Evolutionary conservation across 78 protist species (phyloP).

Genomic region (Speleostelium caveatum): DNA sequence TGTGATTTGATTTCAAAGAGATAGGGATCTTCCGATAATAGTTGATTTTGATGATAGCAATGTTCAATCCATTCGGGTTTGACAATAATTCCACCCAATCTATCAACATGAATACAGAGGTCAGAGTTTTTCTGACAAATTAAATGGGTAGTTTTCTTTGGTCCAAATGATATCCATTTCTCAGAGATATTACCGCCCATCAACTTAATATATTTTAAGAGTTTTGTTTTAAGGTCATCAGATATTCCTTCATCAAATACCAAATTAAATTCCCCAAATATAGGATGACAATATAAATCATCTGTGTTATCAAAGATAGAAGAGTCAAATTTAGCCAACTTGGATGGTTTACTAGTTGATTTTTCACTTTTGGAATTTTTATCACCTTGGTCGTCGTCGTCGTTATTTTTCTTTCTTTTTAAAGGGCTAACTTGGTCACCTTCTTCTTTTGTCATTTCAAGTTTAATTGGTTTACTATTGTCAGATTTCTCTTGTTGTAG

Average conservation of each 20-base stretch:
- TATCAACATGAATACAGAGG: constrained; percentile 43
- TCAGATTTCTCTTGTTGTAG: neutral
- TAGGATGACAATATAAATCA: no score
- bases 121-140: constrained; percentile 25
- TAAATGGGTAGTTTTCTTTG: constrained; percentile 43
- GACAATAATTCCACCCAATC: constrained; percentile 66
- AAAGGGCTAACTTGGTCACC: neutral
- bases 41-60: constrained; percentile 13
- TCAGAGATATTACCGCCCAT: constrained; percentile 34
- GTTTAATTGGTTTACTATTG: no score
- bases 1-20: neutral
- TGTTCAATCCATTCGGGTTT: constrained; percentile 52
- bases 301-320: no score
- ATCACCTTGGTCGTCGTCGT: neutral
- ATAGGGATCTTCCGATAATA: neutral
- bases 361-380: neutral
- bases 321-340: no score
- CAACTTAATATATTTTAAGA: neutral
- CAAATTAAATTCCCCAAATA: no score
- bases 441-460: neutral
- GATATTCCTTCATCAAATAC: no score
- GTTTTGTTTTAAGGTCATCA: no score
- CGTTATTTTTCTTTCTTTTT: neutral
- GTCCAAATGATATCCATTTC: constrained; percentile 13
- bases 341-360: neutral